These are phyloP conservation scores for Boletus sp. DNA, from an alignment of 1,284 basidiomycete species.

Conservation along the genomic window DNA sequence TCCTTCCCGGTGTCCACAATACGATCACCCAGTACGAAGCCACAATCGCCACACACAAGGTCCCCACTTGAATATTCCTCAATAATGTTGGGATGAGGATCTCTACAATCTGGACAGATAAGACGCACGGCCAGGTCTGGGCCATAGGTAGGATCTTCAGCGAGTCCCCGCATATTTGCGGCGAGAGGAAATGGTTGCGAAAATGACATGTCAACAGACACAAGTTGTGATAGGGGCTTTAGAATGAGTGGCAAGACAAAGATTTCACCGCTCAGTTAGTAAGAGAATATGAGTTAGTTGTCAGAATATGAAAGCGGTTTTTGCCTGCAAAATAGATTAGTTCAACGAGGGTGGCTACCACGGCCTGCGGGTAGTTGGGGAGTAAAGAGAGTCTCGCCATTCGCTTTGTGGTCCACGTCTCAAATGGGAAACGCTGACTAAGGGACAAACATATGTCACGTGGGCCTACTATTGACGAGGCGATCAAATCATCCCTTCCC, in stretches of 20 bases:
- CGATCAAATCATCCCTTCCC: slow-evolving; percentile 55
- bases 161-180: slow-evolving; percentile 48
- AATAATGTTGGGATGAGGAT: slow-evolving; percentile 91
- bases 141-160: slow-evolving; percentile 65
- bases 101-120: slow-evolving; percentile 93
- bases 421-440: too few relatives aligned
- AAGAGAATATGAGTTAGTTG: slow-evolving; percentile 31
- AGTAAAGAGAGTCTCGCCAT: slow-evolving; percentile 11
- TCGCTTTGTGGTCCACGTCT: too few relatives aligned
- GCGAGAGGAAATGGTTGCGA: slow-evolving; percentile 76
- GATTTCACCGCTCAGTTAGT: slow-evolving; percentile 26
- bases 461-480: too few relatives aligned
- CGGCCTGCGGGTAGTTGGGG: slow-evolving; percentile 28
- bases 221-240: slow-evolving; percentile 20
- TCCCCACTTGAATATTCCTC: slow-evolving; percentile 99
- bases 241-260: slow-evolving; percentile 26
- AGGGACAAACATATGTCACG: too few relatives aligned
- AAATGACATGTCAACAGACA: slow-evolving; percentile 47
- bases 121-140: slow-evolving; percentile 88
- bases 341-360: slow-evolving; percentile 26
- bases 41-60: slow-evolving; percentile 96
- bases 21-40: slow-evolving; percentile 92
- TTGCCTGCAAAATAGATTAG: slow-evolving; percentile 13
- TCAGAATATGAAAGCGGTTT: slow-evolving; percentile 20
- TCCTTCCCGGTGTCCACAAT: slow-evolving; percentile 98